A percentile compares a stretch with the other conserved stretches of the same genome.
phyloP scores from a whole-genome alignment of 2,329 filamentous ascomycete species.

The Endoconidiophora polonica region DNA sequence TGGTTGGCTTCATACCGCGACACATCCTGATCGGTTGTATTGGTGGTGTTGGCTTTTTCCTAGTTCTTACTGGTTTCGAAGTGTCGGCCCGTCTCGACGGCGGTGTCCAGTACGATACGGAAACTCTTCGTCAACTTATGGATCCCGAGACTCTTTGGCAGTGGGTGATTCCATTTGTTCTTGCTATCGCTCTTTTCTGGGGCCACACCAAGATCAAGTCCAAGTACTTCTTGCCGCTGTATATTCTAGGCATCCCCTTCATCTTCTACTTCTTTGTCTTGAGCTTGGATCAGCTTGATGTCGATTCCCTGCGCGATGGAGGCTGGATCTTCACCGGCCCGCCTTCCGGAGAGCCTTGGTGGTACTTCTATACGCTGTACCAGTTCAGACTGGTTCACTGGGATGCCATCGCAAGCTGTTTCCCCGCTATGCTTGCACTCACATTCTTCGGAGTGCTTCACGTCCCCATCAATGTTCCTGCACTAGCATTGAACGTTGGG shows the following conservation, averaged over 20 bases:
- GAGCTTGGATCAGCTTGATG: conserved; percentile 48
- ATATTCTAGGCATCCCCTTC: conserved; percentile 63
- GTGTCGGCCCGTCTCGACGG: conserved; percentile 81
- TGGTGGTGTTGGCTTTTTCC: conserved; percentile 89
- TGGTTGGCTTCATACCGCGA: conserved; percentile 91
- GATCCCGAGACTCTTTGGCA: conserved; percentile 57
- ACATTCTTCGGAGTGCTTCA: conserved; percentile 97
- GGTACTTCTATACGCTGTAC: conserved; percentile 94
- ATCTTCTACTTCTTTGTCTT: conserved; percentile 66
- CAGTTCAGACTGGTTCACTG: conserved; percentile 70
- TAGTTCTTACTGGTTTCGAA: conserved; percentile 80
- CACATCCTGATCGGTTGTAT: conserved; percentile 96
- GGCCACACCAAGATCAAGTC: conserved; percentile 61
- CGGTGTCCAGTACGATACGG: conserved; percentile 63
- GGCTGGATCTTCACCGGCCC: conserved; percentile 92
- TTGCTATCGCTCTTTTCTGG: conserved; percentile 62
- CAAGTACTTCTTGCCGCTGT: conserved; percentile 72
- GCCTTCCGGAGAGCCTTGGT: conserved; percentile 76
- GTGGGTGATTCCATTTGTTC: conserved; percentile 63
- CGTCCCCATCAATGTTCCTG: conserved; percentile 94
- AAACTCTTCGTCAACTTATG: conserved; percentile 60
- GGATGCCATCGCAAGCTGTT: conserved; percentile 63
- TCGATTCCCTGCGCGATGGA: conserved; percentile 47
- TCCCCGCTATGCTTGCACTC: conserved; percentile 89
- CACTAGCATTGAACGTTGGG: conserved; percentile 72